Base-by-base conservation (phyloP, 1,284 basidiomycete species). In the Peniophora sp. region DNA sequence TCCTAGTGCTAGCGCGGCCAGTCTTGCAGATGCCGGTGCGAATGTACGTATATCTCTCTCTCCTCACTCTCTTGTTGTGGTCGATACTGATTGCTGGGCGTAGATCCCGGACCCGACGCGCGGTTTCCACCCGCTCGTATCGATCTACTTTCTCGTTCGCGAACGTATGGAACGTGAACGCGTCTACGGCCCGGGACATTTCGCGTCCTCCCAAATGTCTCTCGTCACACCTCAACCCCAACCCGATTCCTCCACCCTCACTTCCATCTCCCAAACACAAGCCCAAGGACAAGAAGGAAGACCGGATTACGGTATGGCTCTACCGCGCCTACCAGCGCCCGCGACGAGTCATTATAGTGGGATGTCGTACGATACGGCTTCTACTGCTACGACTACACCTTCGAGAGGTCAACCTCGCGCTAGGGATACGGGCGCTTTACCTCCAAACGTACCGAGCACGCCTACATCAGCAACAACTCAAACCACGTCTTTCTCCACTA, bases 131-230 rank as follows among this genome's bases (percentile, higher is more conserved):
- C 95, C 94, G 0, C 78, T 99, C 32, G 79, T 99, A 50, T 95
- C 93, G 22, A 97, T 99, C 69, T 99, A 99, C 65, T 98, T 88
- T 71, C 81, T 99, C 17, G 92, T 96, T 1, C 75, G 89, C 51
- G 96, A 99, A 71, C 97, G 97, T 75, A 79, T 95, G 65, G 94
- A 98, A 62, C 77, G 96, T 48, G 95, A 98, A 61, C 79, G 80
- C 52, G 88, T 98, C 3, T 98, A 94, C 66, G 96, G 96, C 0
- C 85, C 88, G 1, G 93, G 92, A 1, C 86, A 92, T 58, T 99
- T 99, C 67, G 96, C 96, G 2, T 92, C 83, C 50, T 97, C 94
- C 1, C 92, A 94, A 60, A 69, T 94, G 19, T 75, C 74, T 1
- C 57, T 74, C 19, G 64, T 67, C 49, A 55, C 56, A 36, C 61